Percentiles rank a stretch among this genome's conserved stretches.
phyloP scores from a whole-genome alignment of 192 early-diverging fungal species.

The Oehlia diaphana region DNA sequence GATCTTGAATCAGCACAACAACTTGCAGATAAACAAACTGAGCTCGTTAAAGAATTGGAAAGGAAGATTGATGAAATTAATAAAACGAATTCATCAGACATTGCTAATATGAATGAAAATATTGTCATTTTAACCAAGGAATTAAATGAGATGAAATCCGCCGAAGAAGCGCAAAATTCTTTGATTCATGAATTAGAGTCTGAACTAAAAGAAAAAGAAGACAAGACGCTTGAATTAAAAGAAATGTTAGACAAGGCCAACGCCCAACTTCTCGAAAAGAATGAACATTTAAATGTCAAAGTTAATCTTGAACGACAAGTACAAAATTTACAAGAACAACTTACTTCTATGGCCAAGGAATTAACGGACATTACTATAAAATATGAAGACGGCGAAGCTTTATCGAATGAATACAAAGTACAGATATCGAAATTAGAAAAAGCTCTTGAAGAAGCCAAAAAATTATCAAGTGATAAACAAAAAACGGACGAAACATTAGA shows the following conservation, averaged over 20 bases:
- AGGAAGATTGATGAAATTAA: neutral
- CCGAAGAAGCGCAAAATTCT: neutral
- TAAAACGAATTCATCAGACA: neutral
- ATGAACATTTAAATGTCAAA: neutral
- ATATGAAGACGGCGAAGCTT: conserved; percentile 38
- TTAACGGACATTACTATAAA: conserved; percentile 33
- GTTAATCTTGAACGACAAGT: neutral
- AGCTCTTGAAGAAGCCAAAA: neutral
- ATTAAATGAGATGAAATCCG: neutral
- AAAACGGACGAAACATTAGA: neutral
- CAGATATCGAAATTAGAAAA: conserved; percentile 36
- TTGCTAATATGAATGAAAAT: neutral
- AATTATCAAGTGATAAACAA: neutral
- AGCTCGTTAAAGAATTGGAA: neutral
- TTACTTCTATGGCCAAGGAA: conserved; percentile 36
- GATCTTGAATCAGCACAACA: neutral
- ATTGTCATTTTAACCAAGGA: conserved; percentile 2
- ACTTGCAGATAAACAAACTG: neutral
- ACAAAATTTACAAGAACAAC: conserved; percentile 35
- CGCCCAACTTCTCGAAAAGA: neutral
- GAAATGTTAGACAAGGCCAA: conserved; percentile 31
- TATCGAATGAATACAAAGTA: conserved; percentile 35
- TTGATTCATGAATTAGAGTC: conserved; percentile 16
- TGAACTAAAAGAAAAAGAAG: neutral
- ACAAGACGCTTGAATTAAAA: conserved; percentile 21